A percentile compares a stretch with the other conserved stretches of the same genome.
Conservation (phyloP, 2,329 filamentous ascomycete genomes). For the Bipolaris victoriae region DNA sequence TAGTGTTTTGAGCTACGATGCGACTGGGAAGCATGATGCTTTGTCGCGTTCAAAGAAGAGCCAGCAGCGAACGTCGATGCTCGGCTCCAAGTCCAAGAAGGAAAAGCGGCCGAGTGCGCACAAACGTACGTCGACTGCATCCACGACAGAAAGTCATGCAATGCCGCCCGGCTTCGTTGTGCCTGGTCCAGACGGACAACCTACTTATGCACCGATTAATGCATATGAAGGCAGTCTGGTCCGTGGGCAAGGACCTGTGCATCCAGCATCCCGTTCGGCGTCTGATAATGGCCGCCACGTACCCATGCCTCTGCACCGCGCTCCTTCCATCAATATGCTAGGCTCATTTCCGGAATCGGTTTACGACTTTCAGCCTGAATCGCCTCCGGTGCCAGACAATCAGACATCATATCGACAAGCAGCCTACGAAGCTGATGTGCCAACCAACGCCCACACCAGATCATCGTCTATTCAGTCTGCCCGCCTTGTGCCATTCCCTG, state of each 20-base stretch:
- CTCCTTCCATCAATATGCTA: conserved; percentile 43
- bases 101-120: conserved; percentile 41
- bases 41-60: conserved; percentile 46
- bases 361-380: conserved; percentile 27
- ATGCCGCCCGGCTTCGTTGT: conserved; percentile 57
- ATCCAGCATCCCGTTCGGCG: conserved; percentile 53
- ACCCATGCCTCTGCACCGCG: conserved; percentile 41
- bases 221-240: conserved; percentile 48
- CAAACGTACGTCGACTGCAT: conserved; percentile 35
- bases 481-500: conserved; percentile 38
- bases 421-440: conserved; percentile 21
- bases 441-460: conserved; percentile 22
- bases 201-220: conserved; percentile 54
- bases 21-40: conserved; percentile 40
- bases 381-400: conserved; percentile 27
- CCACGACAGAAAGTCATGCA: conserved; percentile 23
- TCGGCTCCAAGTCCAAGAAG: conserved; percentile 39
- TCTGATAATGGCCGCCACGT: conserved; percentile 38
- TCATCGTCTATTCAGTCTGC: conserved; percentile 33
- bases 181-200: conserved; percentile 55
- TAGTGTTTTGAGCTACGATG: conserved; percentile 33
- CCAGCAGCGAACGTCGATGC: conserved; percentile 36
- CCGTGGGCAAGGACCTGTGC: conserved; percentile 44
- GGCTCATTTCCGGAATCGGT: conserved; percentile 50
- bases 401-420: conserved; percentile 26